Evolutionary conservation across 1,139 yeast species (phyloP).

Genomic region (Zygoascus meyerae): DNA sequence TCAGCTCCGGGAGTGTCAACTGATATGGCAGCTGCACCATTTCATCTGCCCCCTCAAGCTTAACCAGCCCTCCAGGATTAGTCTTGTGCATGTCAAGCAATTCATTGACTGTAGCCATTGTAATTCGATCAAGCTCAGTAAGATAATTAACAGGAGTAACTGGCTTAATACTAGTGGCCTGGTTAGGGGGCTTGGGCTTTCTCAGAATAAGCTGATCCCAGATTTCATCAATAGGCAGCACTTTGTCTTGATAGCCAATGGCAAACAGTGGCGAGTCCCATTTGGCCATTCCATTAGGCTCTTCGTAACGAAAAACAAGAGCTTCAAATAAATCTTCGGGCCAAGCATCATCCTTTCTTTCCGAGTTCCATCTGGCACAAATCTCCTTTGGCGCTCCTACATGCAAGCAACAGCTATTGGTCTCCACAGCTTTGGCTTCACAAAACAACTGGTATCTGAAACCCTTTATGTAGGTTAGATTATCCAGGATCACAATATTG

Average conservation of each 20-base stretch:
- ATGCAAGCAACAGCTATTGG: slow-evolving; percentile 80
- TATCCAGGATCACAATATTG: slow-evolving; percentile 75
- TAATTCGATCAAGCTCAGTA: slow-evolving; percentile 69
- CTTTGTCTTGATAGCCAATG: slow-evolving; percentile 48
- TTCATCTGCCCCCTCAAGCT: slow-evolving; percentile 35
- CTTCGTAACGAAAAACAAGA: slow-evolving; percentile 82
- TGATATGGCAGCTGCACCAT: slow-evolving; percentile 59
- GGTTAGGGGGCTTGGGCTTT: slow-evolving; percentile 46
- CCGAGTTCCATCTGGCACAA: slow-evolving; percentile 59
- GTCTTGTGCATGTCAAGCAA: slow-evolving; percentile 58
- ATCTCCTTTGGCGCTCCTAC: slow-evolving; percentile 60
- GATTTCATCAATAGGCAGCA: slow-evolving; percentile 58
- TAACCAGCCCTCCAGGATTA: slow-evolving; percentile 46
- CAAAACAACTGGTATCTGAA: slow-evolving; percentile 90
- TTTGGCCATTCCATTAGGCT: slow-evolving; percentile 76
- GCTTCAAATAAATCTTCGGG: slow-evolving; percentile 60
- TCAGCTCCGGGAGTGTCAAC: slow-evolving; percentile 51
- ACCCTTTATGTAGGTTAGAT: slow-evolving; percentile 88
- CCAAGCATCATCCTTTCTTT: slow-evolving; percentile 46
- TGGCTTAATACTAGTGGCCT: slow-evolving; percentile 47
- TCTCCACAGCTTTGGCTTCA: slow-evolving; percentile 79
- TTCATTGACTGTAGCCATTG: slow-evolving; percentile 56
- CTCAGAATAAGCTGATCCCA: slow-evolving; percentile 65
- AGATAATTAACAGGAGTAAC: slow-evolving; percentile 75
- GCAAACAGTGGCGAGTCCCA: slow-evolving; percentile 95